A percentile compares a stretch with the other conserved stretches of the same genome.
Evolutionary conservation across 2,329 filamentous ascomycete species (phyloP).

Genomic region (Chaetomium sp.): DNA sequence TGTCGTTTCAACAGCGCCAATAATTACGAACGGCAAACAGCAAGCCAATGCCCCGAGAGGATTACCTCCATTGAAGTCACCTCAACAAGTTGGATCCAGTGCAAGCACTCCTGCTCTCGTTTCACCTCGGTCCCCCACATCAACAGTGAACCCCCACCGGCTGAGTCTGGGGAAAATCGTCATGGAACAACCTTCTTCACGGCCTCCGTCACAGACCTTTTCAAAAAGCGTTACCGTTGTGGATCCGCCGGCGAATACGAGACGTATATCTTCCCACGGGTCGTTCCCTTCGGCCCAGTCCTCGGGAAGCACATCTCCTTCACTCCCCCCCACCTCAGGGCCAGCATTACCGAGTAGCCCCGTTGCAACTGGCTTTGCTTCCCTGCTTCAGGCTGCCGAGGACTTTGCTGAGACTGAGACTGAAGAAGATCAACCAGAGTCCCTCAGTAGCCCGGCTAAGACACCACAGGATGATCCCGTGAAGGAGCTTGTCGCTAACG

Average conservation of each 20-base stretch:
- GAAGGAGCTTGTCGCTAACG: conserved; percentile 77
- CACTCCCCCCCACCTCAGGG: conserved; percentile 29
- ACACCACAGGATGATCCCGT: conserved; percentile 50
- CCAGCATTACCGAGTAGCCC: conserved; percentile 28
- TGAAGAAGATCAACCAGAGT: conserved; percentile 24
- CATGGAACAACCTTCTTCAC: conserved; percentile 31
- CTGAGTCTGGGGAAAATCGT: conserved; percentile 37
- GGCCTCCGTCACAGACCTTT: conserved; percentile 31
- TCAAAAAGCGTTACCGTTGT: conserved; percentile 29
- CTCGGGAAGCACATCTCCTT: conserved; percentile 34
- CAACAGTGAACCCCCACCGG: conserved; percentile 20
- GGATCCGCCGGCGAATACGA: conserved; percentile 33
- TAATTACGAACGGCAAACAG: conserved; percentile 33
- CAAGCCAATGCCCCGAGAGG: conserved; percentile 39
- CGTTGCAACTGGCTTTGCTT: conserved; percentile 39
- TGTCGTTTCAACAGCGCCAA: conserved; percentile 40
- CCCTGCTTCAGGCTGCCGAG: conserved; percentile 50
- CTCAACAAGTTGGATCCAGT: conserved; percentile 19
- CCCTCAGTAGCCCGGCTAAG: conserved; percentile 51
- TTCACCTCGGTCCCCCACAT: conserved; percentile 19
- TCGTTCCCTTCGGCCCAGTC: conserved; percentile 27
- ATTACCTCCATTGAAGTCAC: conserved; percentile 44
- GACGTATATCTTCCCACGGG: conserved; percentile 30
- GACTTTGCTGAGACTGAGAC: conserved; percentile 37
- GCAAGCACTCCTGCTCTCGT: conserved; percentile 2